Percentiles rank a stretch among this genome's conserved stretches.
Conservation (phyloP, 2,329 filamentous ascomycete species). For the Tothia fuscella region DNA sequence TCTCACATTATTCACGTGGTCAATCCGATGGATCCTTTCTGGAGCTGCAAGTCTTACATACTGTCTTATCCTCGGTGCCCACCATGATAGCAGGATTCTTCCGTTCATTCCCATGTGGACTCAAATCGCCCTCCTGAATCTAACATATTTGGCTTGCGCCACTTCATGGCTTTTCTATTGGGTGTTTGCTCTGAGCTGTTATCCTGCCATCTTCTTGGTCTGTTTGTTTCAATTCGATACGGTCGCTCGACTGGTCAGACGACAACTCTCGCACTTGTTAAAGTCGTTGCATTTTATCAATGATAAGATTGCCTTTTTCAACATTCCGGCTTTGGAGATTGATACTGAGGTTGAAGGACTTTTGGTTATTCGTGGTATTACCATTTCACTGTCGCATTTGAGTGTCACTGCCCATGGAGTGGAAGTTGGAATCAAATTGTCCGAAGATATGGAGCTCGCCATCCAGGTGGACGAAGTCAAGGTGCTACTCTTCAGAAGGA, state of each 20-base stretch:
- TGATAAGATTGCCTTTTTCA: constrained; percentile 38
- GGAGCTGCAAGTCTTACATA: constrained; percentile 20
- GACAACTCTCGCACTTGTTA: constrained; percentile 26
- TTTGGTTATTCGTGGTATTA: constrained; percentile 40
- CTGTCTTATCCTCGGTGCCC: constrained; percentile 17
- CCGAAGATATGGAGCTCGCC: constrained; percentile 41
- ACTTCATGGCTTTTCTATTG: constrained; percentile 42
- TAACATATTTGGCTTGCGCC: constrained; percentile 34
- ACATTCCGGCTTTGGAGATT: constrained; percentile 41
- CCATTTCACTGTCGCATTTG: constrained; percentile 38
- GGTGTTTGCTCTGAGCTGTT: constrained; percentile 31
- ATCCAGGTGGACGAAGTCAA: constrained; percentile 38
- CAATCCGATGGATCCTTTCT: constrained; percentile 21
- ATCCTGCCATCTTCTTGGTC: constrained; percentile 29
- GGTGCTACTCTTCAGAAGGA: constrained; percentile 36
- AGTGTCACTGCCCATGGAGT: constrained; percentile 40
- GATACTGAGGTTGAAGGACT: constrained; percentile 42
- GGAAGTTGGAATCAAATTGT: constrained; percentile 41
- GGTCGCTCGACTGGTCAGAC: constrained; percentile 25
- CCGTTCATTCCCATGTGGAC: constrained; percentile 35
- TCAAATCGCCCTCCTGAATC: constrained; percentile 33
- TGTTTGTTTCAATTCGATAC: constrained; percentile 36
- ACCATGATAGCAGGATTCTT: constrained; percentile 27
- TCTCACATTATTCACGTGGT: constrained; percentile 21
- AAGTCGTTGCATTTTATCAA: constrained; percentile 37